Percentiles rank a stretch among this genome's conserved stretches.
Conservation (phyloP, 495 filamentous ascomycete genomes). For the Trichoderma virens region DNA sequence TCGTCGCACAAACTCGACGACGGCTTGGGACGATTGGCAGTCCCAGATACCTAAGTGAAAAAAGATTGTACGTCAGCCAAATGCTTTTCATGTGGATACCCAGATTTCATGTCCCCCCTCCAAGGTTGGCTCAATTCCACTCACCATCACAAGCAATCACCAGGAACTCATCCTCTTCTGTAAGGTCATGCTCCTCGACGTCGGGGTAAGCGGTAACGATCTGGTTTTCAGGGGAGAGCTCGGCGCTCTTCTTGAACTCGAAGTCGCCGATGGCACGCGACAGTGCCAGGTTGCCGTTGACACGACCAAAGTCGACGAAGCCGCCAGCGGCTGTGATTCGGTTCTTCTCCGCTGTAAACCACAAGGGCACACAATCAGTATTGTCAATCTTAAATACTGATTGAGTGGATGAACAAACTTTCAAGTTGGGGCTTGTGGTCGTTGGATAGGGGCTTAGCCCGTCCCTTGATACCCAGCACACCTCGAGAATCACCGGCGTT, state of each 20-base stretch:
- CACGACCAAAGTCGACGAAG: slow-evolving; percentile 96
- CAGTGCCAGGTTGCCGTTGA: slow-evolving; percentile 96
- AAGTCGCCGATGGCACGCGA: slow-evolving; percentile 98
- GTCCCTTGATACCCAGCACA: slow-evolving; percentile 89
- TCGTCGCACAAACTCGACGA: slow-evolving; percentile 91
- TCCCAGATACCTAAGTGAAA: slow-evolving; percentile 86
- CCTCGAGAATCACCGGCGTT: slow-evolving; percentile 95
- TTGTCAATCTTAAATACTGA: background rate
- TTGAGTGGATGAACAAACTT: slow-evolving; percentile 43
- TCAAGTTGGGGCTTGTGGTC: slow-evolving; percentile 99
- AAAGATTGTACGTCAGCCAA: slow-evolving; percentile 15
- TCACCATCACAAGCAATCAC: slow-evolving; percentile 95
- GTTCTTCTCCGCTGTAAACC: slow-evolving; percentile 75
- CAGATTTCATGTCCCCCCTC: background rate
- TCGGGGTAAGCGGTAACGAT: slow-evolving; percentile 97
- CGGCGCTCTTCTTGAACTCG: slow-evolving; percentile 98
- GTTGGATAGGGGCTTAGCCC: slow-evolving; percentile 92
- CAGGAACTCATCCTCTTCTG: slow-evolving; percentile 91
- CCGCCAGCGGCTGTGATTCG: slow-evolving; percentile 91
- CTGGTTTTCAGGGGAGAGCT: slow-evolving; percentile 91
- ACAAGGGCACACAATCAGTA: slow-evolving; percentile 13
- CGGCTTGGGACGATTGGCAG: slow-evolving; percentile 95
- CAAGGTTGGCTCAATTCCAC: slow-evolving; percentile 19
- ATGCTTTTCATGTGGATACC: slow-evolving; percentile 11
- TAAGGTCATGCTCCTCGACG: slow-evolving; percentile 80